Conservation (phyloP, 257 asterid species). For the Nicotiana obtusifolia region DNA sequence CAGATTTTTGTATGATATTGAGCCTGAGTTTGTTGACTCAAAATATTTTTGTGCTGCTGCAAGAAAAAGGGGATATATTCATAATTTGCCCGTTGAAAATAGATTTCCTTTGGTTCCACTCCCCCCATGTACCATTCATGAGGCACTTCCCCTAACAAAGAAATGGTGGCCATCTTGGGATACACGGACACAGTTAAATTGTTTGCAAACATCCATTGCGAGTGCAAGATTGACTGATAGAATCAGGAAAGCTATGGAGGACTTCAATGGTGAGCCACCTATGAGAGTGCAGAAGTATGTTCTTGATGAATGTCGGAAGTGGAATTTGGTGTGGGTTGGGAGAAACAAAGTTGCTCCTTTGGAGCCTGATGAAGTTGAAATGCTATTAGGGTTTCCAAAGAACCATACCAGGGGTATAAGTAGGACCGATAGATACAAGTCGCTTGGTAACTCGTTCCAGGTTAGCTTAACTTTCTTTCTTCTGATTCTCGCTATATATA, state of each 20-base stretch:
- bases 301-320: slow-evolving; percentile 64
- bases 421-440: slow-evolving; percentile 75
- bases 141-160: slow-evolving; percentile 38
- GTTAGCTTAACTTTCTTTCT: slow-evolving; percentile 27
- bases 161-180: slow-evolving; percentile 57
- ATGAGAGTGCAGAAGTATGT: slow-evolving; percentile 34
- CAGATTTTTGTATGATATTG: slow-evolving; percentile 24
- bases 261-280: slow-evolving; percentile 52
- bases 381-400: slow-evolving; percentile 70
- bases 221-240: slow-evolving; percentile 38
- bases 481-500: background rate
- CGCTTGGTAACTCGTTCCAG: slow-evolving; percentile 90
- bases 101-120: slow-evolving; percentile 34
- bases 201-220: slow-evolving; percentile 39
- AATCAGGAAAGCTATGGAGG: slow-evolving; percentile 28
- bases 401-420: slow-evolving; percentile 89
- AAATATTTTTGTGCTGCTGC: slow-evolving; percentile 38
- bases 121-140: slow-evolving; percentile 34
- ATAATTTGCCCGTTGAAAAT: slow-evolving; percentile 32
- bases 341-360: slow-evolving; percentile 78
- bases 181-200: slow-evolving; percentile 30
- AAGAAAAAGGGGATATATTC: slow-evolving; percentile 44
- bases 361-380: slow-evolving; percentile 80
- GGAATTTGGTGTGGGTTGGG: slow-evolving; percentile 96
- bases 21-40: slow-evolving; percentile 45